These are phyloP conservation scores for Boletellus sp. DNA, from an alignment of 768 basidiomycete genomes.

Conservation along the genomic window DNA sequence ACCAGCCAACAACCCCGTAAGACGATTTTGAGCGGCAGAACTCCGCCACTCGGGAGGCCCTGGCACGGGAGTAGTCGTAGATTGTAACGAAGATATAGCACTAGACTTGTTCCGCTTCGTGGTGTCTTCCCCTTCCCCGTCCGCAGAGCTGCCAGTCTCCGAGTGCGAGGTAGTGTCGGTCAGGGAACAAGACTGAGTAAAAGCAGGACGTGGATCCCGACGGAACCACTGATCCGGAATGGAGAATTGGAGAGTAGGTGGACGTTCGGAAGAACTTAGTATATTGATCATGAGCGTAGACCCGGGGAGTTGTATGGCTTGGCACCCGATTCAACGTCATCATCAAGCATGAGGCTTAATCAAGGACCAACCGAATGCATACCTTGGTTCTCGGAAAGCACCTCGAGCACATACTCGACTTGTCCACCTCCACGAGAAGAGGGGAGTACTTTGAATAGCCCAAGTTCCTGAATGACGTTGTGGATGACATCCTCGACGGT, in stretches of 20 bases:
- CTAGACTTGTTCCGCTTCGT: conserved; percentile 47
- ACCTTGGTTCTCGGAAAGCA: conserved; percentile 53
- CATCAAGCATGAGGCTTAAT: not conserved
- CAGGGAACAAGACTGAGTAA: conserved; percentile 48
- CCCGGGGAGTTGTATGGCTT: conserved; percentile 14
- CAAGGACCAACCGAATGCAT: conserved; percentile 19
- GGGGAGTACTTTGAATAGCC: conserved; percentile 60
- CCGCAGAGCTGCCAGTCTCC: conserved; percentile 21
- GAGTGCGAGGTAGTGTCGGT: conserved; percentile 36
- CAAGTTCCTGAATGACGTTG: conserved; percentile 57
- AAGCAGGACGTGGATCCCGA: conserved; percentile 53
- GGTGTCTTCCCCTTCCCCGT: conserved; percentile 54
- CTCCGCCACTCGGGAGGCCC: conserved; percentile 48
- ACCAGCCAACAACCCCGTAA: conserved; percentile 64
- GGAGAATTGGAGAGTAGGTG: conserved; percentile 50
- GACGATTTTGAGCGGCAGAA: conserved; percentile 52
- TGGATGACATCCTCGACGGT: conserved; percentile 55
- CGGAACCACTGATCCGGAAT: conserved; percentile 81
- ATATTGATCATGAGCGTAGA: conserved; percentile 14
- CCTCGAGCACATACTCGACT: conserved; percentile 73
- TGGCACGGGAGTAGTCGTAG: conserved; percentile 16
- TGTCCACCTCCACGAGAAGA: conserved; percentile 59
- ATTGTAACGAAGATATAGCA: conserved; percentile 21
- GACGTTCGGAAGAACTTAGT: conserved; percentile 8
- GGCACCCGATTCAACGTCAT: not conserved